These are phyloP conservation scores for Neonectria ditissima DNA, from an alignment of 2,329 filamentous ascomycete species.

Conservation along the genomic window DNA sequence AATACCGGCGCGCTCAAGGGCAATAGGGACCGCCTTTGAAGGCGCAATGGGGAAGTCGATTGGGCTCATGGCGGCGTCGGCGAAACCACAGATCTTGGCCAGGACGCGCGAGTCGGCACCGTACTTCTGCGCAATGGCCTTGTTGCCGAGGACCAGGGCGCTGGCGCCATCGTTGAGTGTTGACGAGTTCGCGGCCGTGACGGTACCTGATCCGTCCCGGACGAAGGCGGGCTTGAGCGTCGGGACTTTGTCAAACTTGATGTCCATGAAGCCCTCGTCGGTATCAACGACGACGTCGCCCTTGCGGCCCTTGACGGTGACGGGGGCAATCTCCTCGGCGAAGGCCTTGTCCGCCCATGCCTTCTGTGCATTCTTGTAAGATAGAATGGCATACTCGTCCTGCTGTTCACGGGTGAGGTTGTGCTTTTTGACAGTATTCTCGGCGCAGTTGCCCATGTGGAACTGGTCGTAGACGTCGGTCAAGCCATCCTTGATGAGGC, in stretches of 20 bases:
- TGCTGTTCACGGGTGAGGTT: conserved; percentile 85
- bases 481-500: conserved; percentile 91
- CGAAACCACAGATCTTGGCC: conserved; percentile 86
- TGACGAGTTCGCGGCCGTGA: conserved; percentile 94
- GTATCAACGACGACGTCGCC: conserved; percentile 82
- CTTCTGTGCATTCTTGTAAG: conserved; percentile 88
- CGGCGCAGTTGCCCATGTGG: conserved; percentile 98
- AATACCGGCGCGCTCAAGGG: conserved; percentile 88
- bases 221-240: conserved; percentile 93
- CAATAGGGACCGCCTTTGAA: conserved; percentile 90
- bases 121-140: conserved; percentile 82
- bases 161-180: conserved; percentile 96
- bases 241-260: conserved; percentile 88
- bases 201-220: conserved; percentile 84
- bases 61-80: conserved; percentile 90
- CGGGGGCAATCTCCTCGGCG: conserved; percentile 88
- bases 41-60: conserved; percentile 96
- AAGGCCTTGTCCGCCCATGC: conserved; percentile 89
- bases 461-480: conserved; percentile 97
- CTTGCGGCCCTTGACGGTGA: conserved; percentile 86
- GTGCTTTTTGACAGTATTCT: conserved; percentile 92
- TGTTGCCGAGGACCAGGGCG: conserved; percentile 86
- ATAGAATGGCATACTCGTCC: conserved; percentile 89
- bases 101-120: conserved; percentile 82
- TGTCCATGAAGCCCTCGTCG: conserved; percentile 89